Base-by-base conservation (phyloP, 1,284 basidiomycete genomes). In the Irpex sp. region DNA sequence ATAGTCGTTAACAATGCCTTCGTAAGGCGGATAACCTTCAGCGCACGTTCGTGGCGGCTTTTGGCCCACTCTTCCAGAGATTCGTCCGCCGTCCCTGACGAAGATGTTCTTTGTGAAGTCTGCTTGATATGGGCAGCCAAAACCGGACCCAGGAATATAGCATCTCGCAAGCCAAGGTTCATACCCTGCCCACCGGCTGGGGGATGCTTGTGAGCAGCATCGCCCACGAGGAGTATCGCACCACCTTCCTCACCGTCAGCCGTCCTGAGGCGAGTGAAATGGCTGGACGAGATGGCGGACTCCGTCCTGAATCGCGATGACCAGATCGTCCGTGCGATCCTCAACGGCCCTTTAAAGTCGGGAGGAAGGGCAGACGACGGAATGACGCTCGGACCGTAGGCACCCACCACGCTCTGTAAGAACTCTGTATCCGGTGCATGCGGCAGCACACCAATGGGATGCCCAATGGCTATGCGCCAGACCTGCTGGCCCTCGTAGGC, bases 161-260 rank as follows among this genome's bases (percentile, higher is more conserved):
- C 79, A 61, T 82, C 81, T 5, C 81, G 75, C 17, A 82, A 60
- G 4, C 80, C 80, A 48, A 82, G 78, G 65, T 82, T 82, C 80
- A 82, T 79, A 5, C 80, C 80, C 67, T 82, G 80, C 0, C 80
- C 80, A 17, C 80, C 81, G 1, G 74, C 74, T 0, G 81, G 81
- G 0, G 80, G 75, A 57, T 82, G 80, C 51, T 80, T 76, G 65
- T 82, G 80, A 17, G 78, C 80, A 0, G 81, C 79, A 62, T 82
- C 81, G 0, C 81, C 81, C 1, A 81, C 52, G 36, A 82, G 73
- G 17, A 51, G 13, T 3, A 55, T 4, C 11, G 36, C 52, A 4
- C 19, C 36, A 34, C 15, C 52, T 44, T 7, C 9, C n/a, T 4
- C 19, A 38, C 26, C 17, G 5, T 15, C 38, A 37, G 11, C 8